Conservation (phyloP, 2,329 filamentous ascomycete species). For the Aspergillus eucalypticola region DNA sequence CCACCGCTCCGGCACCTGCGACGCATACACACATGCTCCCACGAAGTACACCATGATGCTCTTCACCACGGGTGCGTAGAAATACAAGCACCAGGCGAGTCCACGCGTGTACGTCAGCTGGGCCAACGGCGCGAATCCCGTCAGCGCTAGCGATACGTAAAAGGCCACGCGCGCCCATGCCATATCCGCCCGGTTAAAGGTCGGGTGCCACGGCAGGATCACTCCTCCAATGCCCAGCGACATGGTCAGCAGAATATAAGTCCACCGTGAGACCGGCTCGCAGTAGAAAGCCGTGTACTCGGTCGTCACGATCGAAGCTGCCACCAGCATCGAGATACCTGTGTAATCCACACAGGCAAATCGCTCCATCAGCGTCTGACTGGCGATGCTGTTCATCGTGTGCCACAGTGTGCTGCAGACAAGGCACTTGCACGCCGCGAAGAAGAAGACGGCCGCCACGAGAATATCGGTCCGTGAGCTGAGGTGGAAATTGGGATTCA, state of each 20-base stretch:
- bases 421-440: constrained; percentile 90
- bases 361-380: constrained; percentile 83
- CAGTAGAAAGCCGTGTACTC: constrained; percentile 99
- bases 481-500: constrained; percentile 78
- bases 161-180: constrained; percentile 90
- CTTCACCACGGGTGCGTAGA: constrained; percentile 85
- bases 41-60: constrained; percentile 81
- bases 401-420: constrained; percentile 97
- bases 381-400: constrained; percentile 96
- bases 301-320: constrained; percentile 94
- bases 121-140: constrained; percentile 83
- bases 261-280: constrained; percentile 81
- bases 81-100: constrained; percentile 76
- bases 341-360: constrained; percentile 99
- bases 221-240: constrained; percentile 81
- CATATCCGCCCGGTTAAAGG: constrained; percentile 90
- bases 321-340: constrained; percentile 87
- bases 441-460: constrained; percentile 92
- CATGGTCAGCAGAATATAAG: constrained; percentile 81
- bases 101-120: constrained; percentile 81
- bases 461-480: constrained; percentile 87
- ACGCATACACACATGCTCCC: constrained; percentile 85
- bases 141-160: constrained; percentile 82
- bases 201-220: constrained; percentile 92
- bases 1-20: constrained; percentile 90